Percentiles rank a stretch among this genome's conserved stretches.
phyloP scores from a whole-genome alignment of 495 filamentous ascomycete species.

The Aspergillus sclerotiicarbonarius region DNA sequence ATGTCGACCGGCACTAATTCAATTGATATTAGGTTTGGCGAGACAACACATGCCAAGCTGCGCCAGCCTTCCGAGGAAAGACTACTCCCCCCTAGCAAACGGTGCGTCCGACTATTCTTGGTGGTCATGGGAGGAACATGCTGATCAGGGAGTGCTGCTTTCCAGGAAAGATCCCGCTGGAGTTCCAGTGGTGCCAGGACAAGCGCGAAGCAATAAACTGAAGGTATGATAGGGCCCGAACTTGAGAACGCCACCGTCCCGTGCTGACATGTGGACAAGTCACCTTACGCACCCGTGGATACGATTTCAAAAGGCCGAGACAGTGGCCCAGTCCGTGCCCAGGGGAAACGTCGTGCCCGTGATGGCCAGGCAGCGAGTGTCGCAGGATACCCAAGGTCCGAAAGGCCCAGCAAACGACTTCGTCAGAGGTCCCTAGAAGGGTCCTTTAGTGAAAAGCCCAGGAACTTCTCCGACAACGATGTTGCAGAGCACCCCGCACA shows the following conservation, averaged over 20 bases:
- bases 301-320: constrained; percentile 32
- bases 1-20: constrained; percentile 9
- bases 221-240: constrained; percentile 6
- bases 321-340: constrained; percentile 41
- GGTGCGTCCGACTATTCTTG: constrained; percentile 1
- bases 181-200: constrained; percentile 23
- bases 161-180: constrained; percentile 18
- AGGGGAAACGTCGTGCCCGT: constrained; percentile 16
- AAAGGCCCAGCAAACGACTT: constrained; percentile 32
- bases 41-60: not conserved
- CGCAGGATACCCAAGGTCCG: constrained; percentile 18
- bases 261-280: constrained; percentile 7
- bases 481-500: constrained; percentile 14
- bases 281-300: constrained; percentile 28
- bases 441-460: not conserved
- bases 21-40: not conserved
- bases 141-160: not conserved
- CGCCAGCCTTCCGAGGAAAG: not conserved
- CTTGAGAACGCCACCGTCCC: constrained; percentile 2
- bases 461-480: constrained; percentile 17
- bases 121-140: not conserved
- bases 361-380: constrained; percentile 11
- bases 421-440: constrained; percentile 23
- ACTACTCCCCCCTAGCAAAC: not conserved
- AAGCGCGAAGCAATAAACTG: constrained; percentile 11